Conservation (phyloP, 1,284 basidiomycete genomes). For the Puccinia novopanici region DNA sequence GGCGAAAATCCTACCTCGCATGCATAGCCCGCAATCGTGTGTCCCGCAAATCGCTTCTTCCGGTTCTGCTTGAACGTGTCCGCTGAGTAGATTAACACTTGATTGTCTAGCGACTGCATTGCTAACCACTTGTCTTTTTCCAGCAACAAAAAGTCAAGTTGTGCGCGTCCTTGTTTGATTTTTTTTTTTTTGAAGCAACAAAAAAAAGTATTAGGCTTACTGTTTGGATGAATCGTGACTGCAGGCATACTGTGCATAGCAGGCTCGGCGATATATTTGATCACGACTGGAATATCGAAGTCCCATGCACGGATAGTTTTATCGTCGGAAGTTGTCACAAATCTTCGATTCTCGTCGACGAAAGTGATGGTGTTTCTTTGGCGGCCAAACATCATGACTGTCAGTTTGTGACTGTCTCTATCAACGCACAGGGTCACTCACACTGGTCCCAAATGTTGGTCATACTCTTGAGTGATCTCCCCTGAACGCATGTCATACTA, state of each 20-base stretch:
- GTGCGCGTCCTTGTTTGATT: too few relatives aligned
- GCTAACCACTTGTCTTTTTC: conserved; percentile 87
- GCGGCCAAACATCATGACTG: neutral
- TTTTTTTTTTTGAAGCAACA: neutral
- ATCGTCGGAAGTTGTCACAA: conserved; percentile 97
- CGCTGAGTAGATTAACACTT: conserved; percentile 92
- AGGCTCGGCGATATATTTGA: conserved; percentile 99
- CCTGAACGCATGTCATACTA: conserved; percentile 91
- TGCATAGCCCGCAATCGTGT: conserved; percentile 93
- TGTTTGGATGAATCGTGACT: conserved; percentile 87
- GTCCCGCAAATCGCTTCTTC: conserved; percentile 96
- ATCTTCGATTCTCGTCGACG: conserved; percentile 89
- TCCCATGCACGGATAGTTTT: conserved; percentile 97
- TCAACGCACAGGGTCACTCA: neutral
- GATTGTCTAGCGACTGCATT: conserved; percentile 95
- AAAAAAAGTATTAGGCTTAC: conserved; percentile 64
- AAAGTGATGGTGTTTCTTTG: conserved; percentile 87
- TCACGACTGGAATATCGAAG: conserved; percentile 95
- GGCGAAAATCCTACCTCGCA: conserved; percentile 95
- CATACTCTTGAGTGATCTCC: conserved; percentile 96
- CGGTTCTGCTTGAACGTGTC: conserved; percentile 93
- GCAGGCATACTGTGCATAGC: conserved; percentile 99
- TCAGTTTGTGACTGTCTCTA: neutral
- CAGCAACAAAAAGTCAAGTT: conserved; percentile 43
- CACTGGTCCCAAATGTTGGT: conserved; percentile 95